These are phyloP conservation scores for Colletotrichum sidae DNA, from an alignment of 2,329 filamentous ascomycete species.

Conservation along the genomic window DNA sequence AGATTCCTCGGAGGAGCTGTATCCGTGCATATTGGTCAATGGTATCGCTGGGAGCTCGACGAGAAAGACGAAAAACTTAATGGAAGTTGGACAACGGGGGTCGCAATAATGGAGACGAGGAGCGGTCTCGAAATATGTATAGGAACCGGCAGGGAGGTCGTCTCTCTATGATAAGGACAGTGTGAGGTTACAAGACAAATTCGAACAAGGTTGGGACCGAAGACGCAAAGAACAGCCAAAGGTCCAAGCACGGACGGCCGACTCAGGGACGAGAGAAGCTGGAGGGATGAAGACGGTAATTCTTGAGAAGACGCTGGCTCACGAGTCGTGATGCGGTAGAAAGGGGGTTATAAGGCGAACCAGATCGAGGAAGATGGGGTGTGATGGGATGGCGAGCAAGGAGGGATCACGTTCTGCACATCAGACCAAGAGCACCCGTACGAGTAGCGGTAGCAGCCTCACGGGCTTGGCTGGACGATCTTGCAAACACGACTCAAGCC, in stretches of 20 bases:
- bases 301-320: not conserved
- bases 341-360: conserved; percentile 22
- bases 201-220: not conserved
- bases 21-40: conserved; percentile 53
- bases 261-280: conserved; percentile 18
- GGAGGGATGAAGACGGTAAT: conserved; percentile 19
- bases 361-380: not conserved
- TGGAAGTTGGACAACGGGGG: not conserved
- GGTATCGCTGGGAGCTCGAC: not conserved
- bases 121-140: conserved; percentile 5
- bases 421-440: too few relatives aligned
- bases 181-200: conserved; percentile 12
- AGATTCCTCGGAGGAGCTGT: conserved; percentile 63
- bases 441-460: conserved; percentile 24
- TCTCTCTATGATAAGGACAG: too few relatives aligned
- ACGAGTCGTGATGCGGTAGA: conserved; percentile 24
- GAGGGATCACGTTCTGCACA: conserved; percentile 4
- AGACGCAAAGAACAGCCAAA: conserved; percentile 4
- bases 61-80: not conserved
- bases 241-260: conserved; percentile 16
- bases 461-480: conserved; percentile 22
- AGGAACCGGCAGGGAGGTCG: not conserved
- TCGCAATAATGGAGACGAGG: not conserved
- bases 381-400: not conserved
- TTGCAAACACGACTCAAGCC: conserved; percentile 22